Percentiles rank a stretch among this genome's conserved stretches.
Evolutionary conservation across 306 rosid genomes (phyloP).

Genomic region (Cyamopsis tetragonoloba): DNA sequence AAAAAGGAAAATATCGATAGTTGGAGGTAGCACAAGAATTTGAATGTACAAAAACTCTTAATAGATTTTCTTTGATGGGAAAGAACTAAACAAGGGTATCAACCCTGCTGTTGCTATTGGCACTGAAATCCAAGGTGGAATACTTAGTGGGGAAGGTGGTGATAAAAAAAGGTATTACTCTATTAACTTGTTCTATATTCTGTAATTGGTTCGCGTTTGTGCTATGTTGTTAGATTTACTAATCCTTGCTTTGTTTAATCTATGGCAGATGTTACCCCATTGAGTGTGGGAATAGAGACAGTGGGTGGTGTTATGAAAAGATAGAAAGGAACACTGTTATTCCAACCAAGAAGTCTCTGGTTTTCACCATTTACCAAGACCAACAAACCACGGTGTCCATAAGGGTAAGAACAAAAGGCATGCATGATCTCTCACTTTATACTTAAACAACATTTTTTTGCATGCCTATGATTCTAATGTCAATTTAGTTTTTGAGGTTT

Average conservation of each 20-base stretch:
- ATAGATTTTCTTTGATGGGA: conserved; percentile 56
- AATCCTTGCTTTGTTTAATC: not conserved
- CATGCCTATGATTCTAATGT: too few relatives aligned
- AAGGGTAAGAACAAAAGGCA: too few relatives aligned
- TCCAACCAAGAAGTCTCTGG: conserved; percentile 51
- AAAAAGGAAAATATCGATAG: conserved; percentile 42
- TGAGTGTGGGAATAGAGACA: conserved; percentile 55
- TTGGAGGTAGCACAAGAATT: conserved; percentile 59
- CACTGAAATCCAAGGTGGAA: conserved; percentile 56
- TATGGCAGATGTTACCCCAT: too few relatives aligned
- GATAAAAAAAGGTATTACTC: conserved; percentile 38
- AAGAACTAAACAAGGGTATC: conserved; percentile 51
- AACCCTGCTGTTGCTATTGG: conserved; percentile 61
- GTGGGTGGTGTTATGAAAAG: conserved; percentile 61
- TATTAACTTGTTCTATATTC: too few relatives aligned
- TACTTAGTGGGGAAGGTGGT: conserved; percentile 48
- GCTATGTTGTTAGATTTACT: too few relatives aligned
- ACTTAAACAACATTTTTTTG: too few relatives aligned
- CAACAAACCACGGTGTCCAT: conserved; percentile 51
- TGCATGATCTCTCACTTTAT: too few relatives aligned
- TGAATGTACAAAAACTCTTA: conserved; percentile 49
- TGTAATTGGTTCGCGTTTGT: too few relatives aligned
- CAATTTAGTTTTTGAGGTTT: too few relatives aligned
- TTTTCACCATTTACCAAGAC: conserved; percentile 55
- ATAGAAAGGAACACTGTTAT: conserved; percentile 54